phyloP scores from a whole-genome alignment of 805 yeast genomes.

The Sungouiozyma intestinalis region DNA sequence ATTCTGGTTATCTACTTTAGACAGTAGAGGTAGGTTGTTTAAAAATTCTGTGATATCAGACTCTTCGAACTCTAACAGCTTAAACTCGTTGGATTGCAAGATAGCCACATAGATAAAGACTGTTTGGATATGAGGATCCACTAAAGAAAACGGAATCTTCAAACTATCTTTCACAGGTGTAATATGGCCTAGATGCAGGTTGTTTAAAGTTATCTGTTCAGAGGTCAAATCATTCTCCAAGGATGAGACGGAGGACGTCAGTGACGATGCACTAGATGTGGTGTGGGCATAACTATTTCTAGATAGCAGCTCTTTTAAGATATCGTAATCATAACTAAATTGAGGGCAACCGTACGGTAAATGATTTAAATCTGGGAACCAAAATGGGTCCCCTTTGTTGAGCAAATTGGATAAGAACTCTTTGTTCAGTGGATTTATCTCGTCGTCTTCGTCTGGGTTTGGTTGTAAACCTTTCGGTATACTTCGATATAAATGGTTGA shows the following conservation, averaged over 20 bases:
- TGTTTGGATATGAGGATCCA: conserved; percentile 69
- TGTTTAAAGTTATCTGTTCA: not conserved
- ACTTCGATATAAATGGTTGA: conserved; percentile 20
- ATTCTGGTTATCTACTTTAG: conserved; percentile 26
- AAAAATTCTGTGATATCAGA: conserved; percentile 77
- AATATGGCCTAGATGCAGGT: not conserved
- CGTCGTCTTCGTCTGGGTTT: not conserved
- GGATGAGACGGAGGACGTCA: not conserved
- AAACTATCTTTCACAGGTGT: conserved; percentile 1
- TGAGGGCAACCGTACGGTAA: conserved; percentile 19
- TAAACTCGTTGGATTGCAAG: conserved; percentile 66
- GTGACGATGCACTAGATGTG: not conserved
- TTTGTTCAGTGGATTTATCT: conserved; percentile 2
- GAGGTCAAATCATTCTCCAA: not conserved
- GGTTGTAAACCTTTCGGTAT: conserved; percentile 1
- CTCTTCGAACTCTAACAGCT: conserved; percentile 78
- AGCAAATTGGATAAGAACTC: conserved; percentile 3
- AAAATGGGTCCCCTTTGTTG: conserved; percentile 24
- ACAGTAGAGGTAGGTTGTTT: conserved; percentile 35
- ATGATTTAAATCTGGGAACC: conserved; percentile 29
- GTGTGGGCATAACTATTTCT: conserved; percentile 17
- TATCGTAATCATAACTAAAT: conserved; percentile 20
- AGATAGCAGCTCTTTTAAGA: conserved; percentile 21
- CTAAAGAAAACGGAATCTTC: conserved; percentile 30
- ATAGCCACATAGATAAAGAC: conserved; percentile 69